Base-by-base conservation (phyloP, 257 asterid genomes). In the Paulownia fortunei region DNA sequence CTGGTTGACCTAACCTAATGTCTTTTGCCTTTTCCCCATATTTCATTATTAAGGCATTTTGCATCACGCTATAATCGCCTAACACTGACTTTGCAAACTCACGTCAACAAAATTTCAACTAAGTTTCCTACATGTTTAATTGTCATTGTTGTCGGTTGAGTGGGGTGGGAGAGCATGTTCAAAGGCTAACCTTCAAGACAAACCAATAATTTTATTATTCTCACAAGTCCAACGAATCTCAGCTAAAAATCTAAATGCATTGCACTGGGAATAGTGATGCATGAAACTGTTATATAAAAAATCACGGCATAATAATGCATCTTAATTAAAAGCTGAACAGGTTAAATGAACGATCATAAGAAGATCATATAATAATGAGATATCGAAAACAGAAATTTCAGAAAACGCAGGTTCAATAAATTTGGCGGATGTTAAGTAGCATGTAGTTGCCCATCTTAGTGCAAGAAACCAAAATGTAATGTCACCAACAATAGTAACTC, bases 391-490 rank as follows among this genome's bases (percentile, higher is more conserved):
- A 44, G 16, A 34, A 27, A 15, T 52, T 12, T 42, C 63, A 47
- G 49, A 21, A 73, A 65, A 65, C 27, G 16, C 19, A 56, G 42
- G 44, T 78, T 63, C 80, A 65, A 32, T 66, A 10, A 71, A 65
- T 69, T 63, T 74, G 52, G 59, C 8, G 2, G 79, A 56, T 27
- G 32, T 61, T 27, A 42, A 73, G 16, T 44, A 54, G 51, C 52
- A 32, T 67, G 44, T 24, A 56, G 67, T 44, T 8, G 67, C 82
- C 62, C 72, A 63, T 62, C 59, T 49, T 63, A 13, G 67, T 58
- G 72, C 76, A 73, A 72, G 27, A 61, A 11, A 23, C 8, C 16
- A 59, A 18, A 61, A 32, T 59, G 27, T 66, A 32, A 73, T 19
- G 41, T 11, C 66, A 26, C 41, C 4, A 66, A 10, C 49, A 47